Evolutionary conservation across 139 green algal species (phyloP), one percentile per base, ranked within the genome.

Genomic region (Raphidocelis subcapitata): DNA sequence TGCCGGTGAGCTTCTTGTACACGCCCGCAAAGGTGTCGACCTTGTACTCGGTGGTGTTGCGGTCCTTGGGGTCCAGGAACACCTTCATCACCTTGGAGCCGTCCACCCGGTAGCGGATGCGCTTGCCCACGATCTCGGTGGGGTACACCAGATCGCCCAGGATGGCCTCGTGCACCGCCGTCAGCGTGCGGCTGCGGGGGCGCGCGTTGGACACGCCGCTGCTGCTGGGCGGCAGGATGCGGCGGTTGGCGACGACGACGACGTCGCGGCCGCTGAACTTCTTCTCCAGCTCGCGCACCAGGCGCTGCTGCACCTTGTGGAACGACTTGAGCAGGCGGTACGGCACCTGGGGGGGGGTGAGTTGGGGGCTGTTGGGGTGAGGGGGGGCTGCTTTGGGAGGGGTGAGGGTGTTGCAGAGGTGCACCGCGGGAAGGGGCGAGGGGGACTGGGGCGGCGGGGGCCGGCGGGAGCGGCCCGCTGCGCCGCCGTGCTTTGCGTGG

Each of bases 261-360:
- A 99, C 96, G 82, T 99, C 95, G 85, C 95, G 95, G 72, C 96
- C 96, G 76, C 81, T 92, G 90, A 99, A 99, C 91, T 99, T 99
- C 95, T 99, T 99, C 92, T 99, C 96, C 47, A 99, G 89, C 91
- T 99, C 96, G 28, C 96, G 92, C 33, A 99, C 93, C 67, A 99
- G 87, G 62, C 96, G 86, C 73, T 91, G 86, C 88, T 99, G 96
- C 64, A 99, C 93, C 86, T 97, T 97, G 81, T 99, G 93, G 94
- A 97, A 99, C 12, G 86, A 68, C 87, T 98, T 99, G 47, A 97
- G 87, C 75, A 98, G 87, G 70, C 96, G 89, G 92, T 89, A 99
- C 35, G 96, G 96, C 65, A 99, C 93, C 87, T 92, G 77, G 49
- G 51, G 31, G 23, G 41, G 8, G 41, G 41, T 12, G 41, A 49